phyloP scores from a whole-genome alignment of 805 yeast species.

The Brettanomyces bruxellensis region DNA sequence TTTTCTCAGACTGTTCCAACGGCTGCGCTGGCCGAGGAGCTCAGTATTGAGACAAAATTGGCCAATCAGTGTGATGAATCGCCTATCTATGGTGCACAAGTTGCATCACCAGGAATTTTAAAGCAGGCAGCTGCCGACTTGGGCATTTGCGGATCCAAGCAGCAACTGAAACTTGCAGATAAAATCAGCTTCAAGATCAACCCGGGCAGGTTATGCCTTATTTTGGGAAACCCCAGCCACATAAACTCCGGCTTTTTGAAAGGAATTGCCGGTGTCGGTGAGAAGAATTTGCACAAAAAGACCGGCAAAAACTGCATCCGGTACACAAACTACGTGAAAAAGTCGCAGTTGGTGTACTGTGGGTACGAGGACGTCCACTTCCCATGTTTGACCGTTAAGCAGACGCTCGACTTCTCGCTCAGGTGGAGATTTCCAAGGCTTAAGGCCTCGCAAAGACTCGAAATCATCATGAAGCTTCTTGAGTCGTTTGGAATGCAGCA shows the following conservation, averaged over 20 bases:
- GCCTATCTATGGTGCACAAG: neutral
- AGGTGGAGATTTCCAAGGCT: conserved; percentile 48
- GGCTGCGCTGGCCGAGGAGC: neutral
- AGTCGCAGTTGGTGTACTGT: conserved; percentile 31
- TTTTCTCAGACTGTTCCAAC: conserved; percentile 1
- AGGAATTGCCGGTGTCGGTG: neutral
- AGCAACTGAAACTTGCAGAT: neutral
- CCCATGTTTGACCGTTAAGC: conserved; percentile 46
- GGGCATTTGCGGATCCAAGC: neutral
- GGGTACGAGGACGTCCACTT: conserved; percentile 52
- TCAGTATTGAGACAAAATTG: neutral
- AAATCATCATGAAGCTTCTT: conserved; percentile 31
- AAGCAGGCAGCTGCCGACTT: neutral
- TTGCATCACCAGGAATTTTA: neutral
- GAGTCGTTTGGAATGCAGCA: conserved; percentile 48
- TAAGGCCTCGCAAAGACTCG: conserved; percentile 29
- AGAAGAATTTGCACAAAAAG: neutral
- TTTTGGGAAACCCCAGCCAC: conserved; percentile 1
- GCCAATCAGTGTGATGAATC: neutral
- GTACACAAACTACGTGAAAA: neutral
- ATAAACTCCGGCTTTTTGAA: neutral
- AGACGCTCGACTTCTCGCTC: conserved; percentile 48
- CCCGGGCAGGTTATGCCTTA: conserved; percentile 1
- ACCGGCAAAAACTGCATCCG: neutral
- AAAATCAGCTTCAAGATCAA: neutral